A percentile compares a stretch with the other conserved stretches of the same genome.
Evolutionary conservation across 108 stramenopile species (phyloP).

Genomic region (Fragilaria crotonensis): DNA sequence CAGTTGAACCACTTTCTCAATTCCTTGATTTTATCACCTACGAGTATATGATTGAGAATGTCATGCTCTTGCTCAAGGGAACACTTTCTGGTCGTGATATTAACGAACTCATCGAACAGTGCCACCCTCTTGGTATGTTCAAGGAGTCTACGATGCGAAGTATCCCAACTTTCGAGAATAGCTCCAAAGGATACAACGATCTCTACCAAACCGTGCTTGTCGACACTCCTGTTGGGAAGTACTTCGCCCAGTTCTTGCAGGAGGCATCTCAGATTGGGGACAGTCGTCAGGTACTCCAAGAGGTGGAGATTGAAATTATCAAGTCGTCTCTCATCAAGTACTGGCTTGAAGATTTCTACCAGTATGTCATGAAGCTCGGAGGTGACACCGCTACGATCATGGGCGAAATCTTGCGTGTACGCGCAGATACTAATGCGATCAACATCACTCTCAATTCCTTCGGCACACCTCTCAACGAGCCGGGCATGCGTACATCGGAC

Average conservation of each 20-base stretch:
- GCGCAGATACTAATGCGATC: constrained; percentile 97
- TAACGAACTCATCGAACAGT: constrained; percentile 95
- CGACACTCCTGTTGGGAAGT: constrained; percentile 97
- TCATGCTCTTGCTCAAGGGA: constrained; percentile 97
- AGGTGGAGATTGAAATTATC: constrained; percentile 98
- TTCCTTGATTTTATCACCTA: constrained; percentile 99
- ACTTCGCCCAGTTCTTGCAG: constrained; percentile 90
- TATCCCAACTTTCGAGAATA: constrained; percentile 94
- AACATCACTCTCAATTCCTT: constrained; percentile 99
- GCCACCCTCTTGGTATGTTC: constrained; percentile 98
- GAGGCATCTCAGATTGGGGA: constrained; percentile 47
- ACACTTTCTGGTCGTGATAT: constrained; percentile 91
- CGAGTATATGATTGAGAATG: constrained; percentile 99
- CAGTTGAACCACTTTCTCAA: constrained; percentile 90
- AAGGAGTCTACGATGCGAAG: constrained; percentile 94
- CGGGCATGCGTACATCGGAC: constrained; percentile 89
- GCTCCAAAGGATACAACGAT: constrained; percentile 92
- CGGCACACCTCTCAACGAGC: constrained; percentile 90
- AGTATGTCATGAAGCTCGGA: constrained; percentile 73
- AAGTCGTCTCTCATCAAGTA: constrained; percentile 97
- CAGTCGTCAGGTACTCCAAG: constrained; percentile 89
- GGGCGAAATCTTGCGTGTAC: constrained; percentile 90
- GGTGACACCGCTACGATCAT: constrained; percentile 95
- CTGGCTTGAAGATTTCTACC: constrained; percentile 95
- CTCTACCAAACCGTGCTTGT: constrained; percentile 98